Evolutionary conservation across 129 eudicot species (phyloP), one percentile per base, ranked within the genome.

Genomic region (Chrysanthemum seticuspe): DNA sequence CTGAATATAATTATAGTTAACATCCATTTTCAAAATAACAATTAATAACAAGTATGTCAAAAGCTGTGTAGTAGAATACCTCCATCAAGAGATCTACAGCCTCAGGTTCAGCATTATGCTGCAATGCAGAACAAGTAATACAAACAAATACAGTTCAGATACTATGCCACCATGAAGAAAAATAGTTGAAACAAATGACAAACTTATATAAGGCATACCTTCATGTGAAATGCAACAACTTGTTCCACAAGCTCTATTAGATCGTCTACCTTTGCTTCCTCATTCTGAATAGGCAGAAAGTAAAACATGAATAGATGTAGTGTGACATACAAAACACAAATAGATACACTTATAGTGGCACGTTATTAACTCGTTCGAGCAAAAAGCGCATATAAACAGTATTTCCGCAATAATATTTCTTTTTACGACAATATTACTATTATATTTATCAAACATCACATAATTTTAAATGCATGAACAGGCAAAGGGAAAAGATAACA

Each of bases 101-200:
- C 83, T 94, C 99, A 27, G 96, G 97, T 78, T 94, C 99, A 48
- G 97, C 97, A 85, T 94, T 94, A 74, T 94, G 99, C 99, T 94
- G 96, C 85, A 84, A 74, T 62, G 62, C 54, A 55, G 4, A 67
- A 61, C 49, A 82, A 25, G 47, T 2, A 8, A 50, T 13, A 13
- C 12, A 31, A 72, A 36, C 54, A 62, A 54, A 48, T 13, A 14
- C 16, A 19, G 40, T 55, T 74, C 40, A 31, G 10, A 56, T 12
- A 62, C 2, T 18, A 44, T 47, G 53, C 49, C 51, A 56, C 14
- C 16, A 64, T 51, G 61, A 63, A 67, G 59, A 71, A 47, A 71
- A 18, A 62, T 25, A 62, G 73, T 13, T 68, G 25, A 29, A 29
- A 50, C 21, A 10, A 68, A 21, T 3, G 19, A 8, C 14, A 57